Evolutionary conservation across 139 green algal species (phyloP).

Genomic region (Picochlorum sp.): DNA sequence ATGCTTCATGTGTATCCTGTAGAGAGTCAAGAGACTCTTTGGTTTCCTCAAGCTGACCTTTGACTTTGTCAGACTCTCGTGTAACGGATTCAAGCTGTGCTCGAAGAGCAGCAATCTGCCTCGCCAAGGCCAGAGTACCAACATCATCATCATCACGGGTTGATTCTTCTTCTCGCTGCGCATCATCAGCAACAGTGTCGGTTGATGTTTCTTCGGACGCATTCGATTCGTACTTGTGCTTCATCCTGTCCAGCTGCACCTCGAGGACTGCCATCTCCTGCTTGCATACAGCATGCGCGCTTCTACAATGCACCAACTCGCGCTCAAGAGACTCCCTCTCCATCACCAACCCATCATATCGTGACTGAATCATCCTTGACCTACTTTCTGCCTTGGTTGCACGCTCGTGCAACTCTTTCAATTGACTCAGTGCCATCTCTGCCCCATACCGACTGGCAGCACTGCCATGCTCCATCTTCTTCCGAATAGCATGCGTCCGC

Average conservation of each 20-base stretch:
- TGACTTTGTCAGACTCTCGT: not conserved
- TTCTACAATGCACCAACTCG: not conserved
- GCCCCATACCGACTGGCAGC: not conserved
- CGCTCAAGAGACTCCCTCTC: not conserved
- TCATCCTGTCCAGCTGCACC: not conserved
- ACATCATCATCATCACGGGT: not conserved
- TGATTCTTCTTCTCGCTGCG: not conserved
- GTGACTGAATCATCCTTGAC: not conserved
- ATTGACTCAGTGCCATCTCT: constrained; percentile 5
- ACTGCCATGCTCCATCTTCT: not conserved
- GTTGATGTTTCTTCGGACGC: not conserved
- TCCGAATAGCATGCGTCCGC: not conserved
- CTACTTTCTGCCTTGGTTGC: not conserved
- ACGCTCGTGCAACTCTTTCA: not conserved
- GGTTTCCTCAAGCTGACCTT: no score
- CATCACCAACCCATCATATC: not conserved
- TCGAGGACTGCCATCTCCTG: constrained; percentile 5
- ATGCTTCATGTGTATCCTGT: no score
- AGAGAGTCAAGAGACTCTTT: no score
- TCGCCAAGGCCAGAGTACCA: not conserved
- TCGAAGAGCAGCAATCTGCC: constrained; percentile 8
- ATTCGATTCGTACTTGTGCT: not conserved
- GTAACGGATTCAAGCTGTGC: not conserved
- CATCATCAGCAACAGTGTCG: no score
- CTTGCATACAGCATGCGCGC: not conserved